A percentile compares a stretch with the other conserved stretches of the same genome.
Conservation (phyloP, 768 basidiomycete species). For the Rhizopogon vulgaris region DNA sequence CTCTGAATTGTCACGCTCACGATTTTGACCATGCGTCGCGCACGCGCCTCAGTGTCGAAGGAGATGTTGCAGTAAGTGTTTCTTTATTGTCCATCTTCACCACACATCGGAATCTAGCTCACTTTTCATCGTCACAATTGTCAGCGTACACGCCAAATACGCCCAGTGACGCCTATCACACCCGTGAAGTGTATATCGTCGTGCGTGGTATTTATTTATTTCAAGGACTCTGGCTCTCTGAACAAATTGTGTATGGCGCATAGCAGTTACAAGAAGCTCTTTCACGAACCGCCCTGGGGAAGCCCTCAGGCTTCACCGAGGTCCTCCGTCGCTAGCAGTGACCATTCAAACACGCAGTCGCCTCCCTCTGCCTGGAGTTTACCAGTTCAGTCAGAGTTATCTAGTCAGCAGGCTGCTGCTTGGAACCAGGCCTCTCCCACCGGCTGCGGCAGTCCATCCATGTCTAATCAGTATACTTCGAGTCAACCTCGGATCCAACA, state of each 20-base stretch:
- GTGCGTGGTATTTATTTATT: conserved; percentile 16
- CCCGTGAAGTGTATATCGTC: conserved; percentile 27
- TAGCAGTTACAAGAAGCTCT: conserved; percentile 27
- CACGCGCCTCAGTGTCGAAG: conserved; percentile 20
- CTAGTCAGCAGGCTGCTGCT: conserved; percentile 17
- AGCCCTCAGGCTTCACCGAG: conserved; percentile 24
- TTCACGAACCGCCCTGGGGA: conserved; percentile 26
- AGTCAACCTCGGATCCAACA: conserved; percentile 50
- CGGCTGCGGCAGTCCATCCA: conserved; percentile 28
- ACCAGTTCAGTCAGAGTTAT: conserved; percentile 30
- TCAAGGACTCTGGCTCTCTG: conserved; percentile 6
- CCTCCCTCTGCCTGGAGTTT: conserved; percentile 38
- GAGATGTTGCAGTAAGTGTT: conserved; percentile 20
- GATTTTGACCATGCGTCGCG: conserved; percentile 18
- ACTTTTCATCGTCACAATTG: conserved; percentile 6
- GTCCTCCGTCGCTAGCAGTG: conserved; percentile 34
- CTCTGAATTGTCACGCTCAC: conserved; percentile 26
- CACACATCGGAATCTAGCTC: conserved; percentile 6
- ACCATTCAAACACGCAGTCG: conserved; percentile 42
- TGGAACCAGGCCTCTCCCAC: conserved; percentile 22
- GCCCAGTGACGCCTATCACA: conserved; percentile 30
- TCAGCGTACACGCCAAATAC: conserved; percentile 24
- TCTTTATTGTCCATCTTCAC: conserved; percentile 4
- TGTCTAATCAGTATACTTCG: conserved; percentile 28
- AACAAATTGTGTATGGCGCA: conserved; percentile 3